Conservation (phyloP, 306 rosid species). For the Cucurbita argyrosperma region DNA sequence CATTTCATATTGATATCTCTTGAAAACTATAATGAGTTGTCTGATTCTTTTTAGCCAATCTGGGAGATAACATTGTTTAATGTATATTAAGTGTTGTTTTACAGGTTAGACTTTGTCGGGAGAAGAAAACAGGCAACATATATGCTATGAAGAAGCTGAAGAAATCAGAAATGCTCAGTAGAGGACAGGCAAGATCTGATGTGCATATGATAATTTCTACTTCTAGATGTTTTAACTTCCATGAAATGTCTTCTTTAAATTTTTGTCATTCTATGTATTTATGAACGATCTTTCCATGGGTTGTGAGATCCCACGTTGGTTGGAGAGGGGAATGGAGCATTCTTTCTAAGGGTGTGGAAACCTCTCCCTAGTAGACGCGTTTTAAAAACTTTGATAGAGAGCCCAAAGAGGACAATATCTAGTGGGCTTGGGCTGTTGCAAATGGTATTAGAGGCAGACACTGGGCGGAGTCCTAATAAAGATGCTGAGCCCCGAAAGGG, state of each 20-base stretch:
- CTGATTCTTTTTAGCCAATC: not conserved
- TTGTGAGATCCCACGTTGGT: not conserved
- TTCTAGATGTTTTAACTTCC: not conserved
- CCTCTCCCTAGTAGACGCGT: too few relatives aligned
- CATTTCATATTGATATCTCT: not conserved
- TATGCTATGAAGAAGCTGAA: constrained; percentile 53
- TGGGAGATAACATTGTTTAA: not conserved
- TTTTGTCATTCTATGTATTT: too few relatives aligned
- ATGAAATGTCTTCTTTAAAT: not conserved
- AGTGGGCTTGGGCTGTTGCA: too few relatives aligned
- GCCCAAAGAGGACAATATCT: too few relatives aligned
- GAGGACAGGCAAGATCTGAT: constrained; percentile 36
- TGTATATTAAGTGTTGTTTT: constrained; percentile 1
- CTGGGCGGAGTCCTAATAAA: too few relatives aligned
- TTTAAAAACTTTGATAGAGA: too few relatives aligned
- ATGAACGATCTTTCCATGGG: not conserved
- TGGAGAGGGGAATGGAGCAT: too few relatives aligned
- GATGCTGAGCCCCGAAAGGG: too few relatives aligned
- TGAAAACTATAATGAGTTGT: not conserved
- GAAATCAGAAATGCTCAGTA: constrained; percentile 56
- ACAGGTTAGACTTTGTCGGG: constrained; percentile 40
- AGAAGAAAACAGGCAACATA: constrained; percentile 45
- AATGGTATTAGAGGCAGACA: too few relatives aligned
- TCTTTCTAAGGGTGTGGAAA: too few relatives aligned
- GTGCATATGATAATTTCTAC: not conserved